Conservation (phyloP, 2,329 filamentous ascomycete species). For the Alternaria dauci region DNA sequence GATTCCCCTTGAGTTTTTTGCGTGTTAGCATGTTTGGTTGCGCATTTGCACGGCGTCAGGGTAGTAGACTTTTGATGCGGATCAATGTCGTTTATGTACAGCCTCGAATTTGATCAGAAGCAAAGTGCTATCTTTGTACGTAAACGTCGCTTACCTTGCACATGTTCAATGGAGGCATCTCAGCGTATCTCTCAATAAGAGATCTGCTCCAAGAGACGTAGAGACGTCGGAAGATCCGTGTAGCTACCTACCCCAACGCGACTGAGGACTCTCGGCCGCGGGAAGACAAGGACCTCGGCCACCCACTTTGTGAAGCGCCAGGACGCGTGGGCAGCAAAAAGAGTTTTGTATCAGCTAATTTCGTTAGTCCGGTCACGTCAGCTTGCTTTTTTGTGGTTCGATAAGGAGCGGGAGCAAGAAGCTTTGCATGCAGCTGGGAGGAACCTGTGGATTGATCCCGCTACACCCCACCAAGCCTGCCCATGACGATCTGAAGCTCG, state of each 20-base stretch:
- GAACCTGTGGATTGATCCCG: slow-evolving; percentile 23
- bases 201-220: not conserved
- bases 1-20: slow-evolving; percentile 28
- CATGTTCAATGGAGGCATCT: not conserved
- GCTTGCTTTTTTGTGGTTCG: slow-evolving; percentile 37
- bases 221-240: not conserved
- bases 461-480: slow-evolving; percentile 31
- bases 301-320: not conserved
- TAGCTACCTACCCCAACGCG: slow-evolving; percentile 3
- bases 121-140: slow-evolving; percentile 2
- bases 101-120: slow-evolving; percentile 11
- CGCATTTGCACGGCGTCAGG: slow-evolving; percentile 29
- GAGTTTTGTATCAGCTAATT: slow-evolving; percentile 21
- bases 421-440: slow-evolving; percentile 15
- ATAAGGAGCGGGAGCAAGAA: slow-evolving; percentile 26
- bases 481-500: slow-evolving; percentile 33
- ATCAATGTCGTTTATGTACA: slow-evolving; percentile 11
- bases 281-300: slow-evolving; percentile 20
- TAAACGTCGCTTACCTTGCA: not conserved
- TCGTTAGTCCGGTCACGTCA: slow-evolving; percentile 12
- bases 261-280: slow-evolving; percentile 34
- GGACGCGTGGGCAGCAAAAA: slow-evolving; percentile 3
- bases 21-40: slow-evolving; percentile 31
- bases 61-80: slow-evolving; percentile 16
- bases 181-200: not conserved